A percentile compares a stretch with the other conserved stretches of the same genome.
Evolutionary conservation across 352 stramenopile species (phyloP).

Genomic region (Phytophthora pluvialis): DNA sequence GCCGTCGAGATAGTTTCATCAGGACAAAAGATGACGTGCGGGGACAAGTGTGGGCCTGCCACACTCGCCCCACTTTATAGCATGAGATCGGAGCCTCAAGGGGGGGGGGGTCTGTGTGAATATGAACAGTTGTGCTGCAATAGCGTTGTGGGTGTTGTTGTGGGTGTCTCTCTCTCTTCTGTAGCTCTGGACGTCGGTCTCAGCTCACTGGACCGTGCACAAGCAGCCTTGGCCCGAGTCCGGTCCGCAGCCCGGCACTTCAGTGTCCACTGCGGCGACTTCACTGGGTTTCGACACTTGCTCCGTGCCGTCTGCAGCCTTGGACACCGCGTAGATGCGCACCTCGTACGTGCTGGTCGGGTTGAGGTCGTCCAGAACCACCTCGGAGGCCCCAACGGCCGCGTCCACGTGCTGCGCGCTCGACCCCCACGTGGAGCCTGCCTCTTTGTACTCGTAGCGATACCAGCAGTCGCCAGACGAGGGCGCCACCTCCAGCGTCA

Average conservation of each 20-base stretch:
- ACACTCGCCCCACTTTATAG: no score
- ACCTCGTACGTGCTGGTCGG: conserved; percentile 90
- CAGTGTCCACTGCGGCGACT: conserved; percentile 84
- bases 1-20: not conserved
- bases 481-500: conserved; percentile 67
- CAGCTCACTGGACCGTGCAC: conserved; percentile 59
- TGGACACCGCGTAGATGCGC: conserved; percentile 70
- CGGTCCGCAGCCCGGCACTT: conserved; percentile 83
- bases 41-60: no score
- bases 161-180: not conserved
- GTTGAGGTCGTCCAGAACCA: conserved; percentile 87
- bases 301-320: conserved; percentile 42
- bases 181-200: not conserved
- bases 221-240: conserved; percentile 49
- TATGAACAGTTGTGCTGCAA: conserved; percentile 31
- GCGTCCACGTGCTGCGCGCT: conserved; percentile 49
- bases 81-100: not conserved
- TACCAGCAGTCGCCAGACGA: conserved; percentile 42
- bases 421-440: conserved; percentile 49
- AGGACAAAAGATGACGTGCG: not conserved
- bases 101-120: conserved; percentile 28
- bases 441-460: conserved; percentile 81
- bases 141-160: conserved; percentile 32
- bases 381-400: conserved; percentile 43
- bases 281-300: conserved; percentile 68